phyloP scores from a whole-genome alignment of 2,329 filamentous ascomycete species.

The Venturia oleaginea region DNA sequence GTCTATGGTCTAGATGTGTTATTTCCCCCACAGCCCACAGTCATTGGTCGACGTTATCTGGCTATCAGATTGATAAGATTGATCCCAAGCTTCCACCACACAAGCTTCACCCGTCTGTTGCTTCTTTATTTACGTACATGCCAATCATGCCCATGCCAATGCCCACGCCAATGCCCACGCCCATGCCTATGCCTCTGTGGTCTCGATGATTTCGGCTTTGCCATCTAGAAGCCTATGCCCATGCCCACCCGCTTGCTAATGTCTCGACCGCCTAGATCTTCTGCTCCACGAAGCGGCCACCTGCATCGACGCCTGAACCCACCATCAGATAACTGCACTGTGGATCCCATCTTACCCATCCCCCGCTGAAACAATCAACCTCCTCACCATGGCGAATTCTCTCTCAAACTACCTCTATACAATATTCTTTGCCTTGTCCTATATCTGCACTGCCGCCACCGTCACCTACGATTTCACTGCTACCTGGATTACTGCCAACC shows the following conservation, averaged over 20 bases:
- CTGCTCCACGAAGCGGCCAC: background rate
- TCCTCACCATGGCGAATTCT: conserved; percentile 34
- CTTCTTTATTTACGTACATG: background rate
- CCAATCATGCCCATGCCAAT: background rate
- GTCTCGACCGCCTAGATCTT: background rate
- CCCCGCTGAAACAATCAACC: background rate
- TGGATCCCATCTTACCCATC: conserved; percentile 1
- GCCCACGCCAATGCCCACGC: too few relatives aligned
- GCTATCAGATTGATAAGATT: background rate
- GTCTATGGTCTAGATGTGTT: too few relatives aligned
- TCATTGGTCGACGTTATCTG: too few relatives aligned
- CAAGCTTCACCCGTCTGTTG: background rate
- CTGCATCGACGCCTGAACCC: background rate
- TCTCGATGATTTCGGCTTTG: too few relatives aligned
- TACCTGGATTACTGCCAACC: conserved; percentile 62
- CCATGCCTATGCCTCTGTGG: too few relatives aligned
- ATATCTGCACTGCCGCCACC: conserved; percentile 22
- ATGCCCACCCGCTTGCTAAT: background rate
- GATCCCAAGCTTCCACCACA: background rate
- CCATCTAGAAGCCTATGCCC: too few relatives aligned
- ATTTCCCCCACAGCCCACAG: too few relatives aligned
- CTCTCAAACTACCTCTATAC: conserved; percentile 34
- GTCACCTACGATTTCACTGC: conserved; percentile 48
- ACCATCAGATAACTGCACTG: background rate
- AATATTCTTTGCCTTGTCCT: conserved; percentile 19